phyloP scores from a whole-genome alignment of 805 yeast genomes.

The Geotrichum ghanense region DNA sequence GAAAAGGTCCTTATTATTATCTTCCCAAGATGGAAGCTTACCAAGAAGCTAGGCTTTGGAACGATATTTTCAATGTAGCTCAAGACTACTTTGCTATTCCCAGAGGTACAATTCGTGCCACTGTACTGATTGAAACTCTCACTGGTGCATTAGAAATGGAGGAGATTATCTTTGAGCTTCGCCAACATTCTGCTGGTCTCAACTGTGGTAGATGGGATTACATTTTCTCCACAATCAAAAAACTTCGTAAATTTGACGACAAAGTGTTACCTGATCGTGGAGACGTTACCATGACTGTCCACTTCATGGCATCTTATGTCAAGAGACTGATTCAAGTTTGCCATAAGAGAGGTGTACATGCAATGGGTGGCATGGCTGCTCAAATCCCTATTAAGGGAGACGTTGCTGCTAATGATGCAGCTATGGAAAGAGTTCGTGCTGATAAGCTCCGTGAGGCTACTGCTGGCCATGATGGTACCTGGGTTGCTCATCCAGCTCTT shows the following conservation, averaged over 20 bases:
- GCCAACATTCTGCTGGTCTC: slow-evolving; percentile 57
- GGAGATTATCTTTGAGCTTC: slow-evolving; percentile 59
- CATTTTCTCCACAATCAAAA: slow-evolving; percentile 56
- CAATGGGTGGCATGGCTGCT: slow-evolving; percentile 72
- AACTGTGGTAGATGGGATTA: slow-evolving; percentile 73
- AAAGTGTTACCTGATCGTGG: slow-evolving; percentile 58
- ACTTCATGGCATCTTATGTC: slow-evolving; percentile 60
- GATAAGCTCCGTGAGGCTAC: slow-evolving; percentile 55
- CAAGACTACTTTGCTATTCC: slow-evolving; percentile 49
- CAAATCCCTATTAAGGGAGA: slow-evolving; percentile 60
- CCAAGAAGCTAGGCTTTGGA: slow-evolving; percentile 63
- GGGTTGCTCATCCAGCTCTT: slow-evolving; percentile 68
- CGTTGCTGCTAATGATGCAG: slow-evolving; percentile 41
- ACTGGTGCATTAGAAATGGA: slow-evolving; percentile 68
- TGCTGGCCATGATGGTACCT: slow-evolving; percentile 63
- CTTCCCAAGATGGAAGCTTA: slow-evolving; percentile 67
- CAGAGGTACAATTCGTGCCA: slow-evolving; percentile 57
- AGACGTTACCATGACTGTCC: slow-evolving; percentile 57
- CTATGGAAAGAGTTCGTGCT: slow-evolving; percentile 50
- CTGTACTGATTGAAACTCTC: slow-evolving; percentile 58
- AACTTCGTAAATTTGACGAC: slow-evolving; percentile 45
- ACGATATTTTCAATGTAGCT: slow-evolving; percentile 49
- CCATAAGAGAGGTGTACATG: slow-evolving; percentile 59
- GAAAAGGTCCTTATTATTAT: slow-evolving; percentile 63
- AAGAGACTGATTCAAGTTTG: slow-evolving; percentile 52